Base-by-base conservation (phyloP, 1,284 basidiomycete genomes). In the Cerioporus squamosus region DNA sequence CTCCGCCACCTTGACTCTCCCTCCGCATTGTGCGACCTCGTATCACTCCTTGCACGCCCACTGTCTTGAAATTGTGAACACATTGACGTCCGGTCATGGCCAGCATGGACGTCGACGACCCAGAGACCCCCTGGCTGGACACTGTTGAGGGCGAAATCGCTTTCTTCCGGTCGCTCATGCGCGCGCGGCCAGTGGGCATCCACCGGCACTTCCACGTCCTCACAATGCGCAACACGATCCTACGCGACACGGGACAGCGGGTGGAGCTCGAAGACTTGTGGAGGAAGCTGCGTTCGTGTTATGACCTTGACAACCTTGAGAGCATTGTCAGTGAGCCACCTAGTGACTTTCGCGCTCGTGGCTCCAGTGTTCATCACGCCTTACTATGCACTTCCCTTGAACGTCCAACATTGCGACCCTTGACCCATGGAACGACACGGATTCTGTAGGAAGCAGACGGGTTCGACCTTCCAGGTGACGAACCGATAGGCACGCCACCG, bases 191-290 rank as follows among this genome's bases (percentile, higher is more conserved):
- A 0, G 83, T 93, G 55, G 91, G 91, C 49, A 84, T 89, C 42
- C 88, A 93, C 74, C 84, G 84, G 24, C 83, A 91, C 72, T 93
- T 94, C 75, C 90, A 93, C 68, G 77, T 90, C 66, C 77, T 94
- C 57, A 81, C 85, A 60, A 88, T 94, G 60, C 85, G 86, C 61
- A 87, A 83, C 64, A 78, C 82, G 46, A 91, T 94, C 59, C 76
- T 81, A 66, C 84, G 83, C 71, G 88, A 91, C 67, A 90, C 89
- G 0, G 86, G 86, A 33, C 79, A 76, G n/a, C 63, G 79, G 60
- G 80, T 95, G 33, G 73, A 83, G 23, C 72, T 87, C 4, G 82
- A 86, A 18, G 83, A 81, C 39, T 80, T 95, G 23, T 94, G 92
- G 93, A 74, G 78, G 50, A 93, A 94, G 70, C 74, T 95, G 45